Evolutionary conservation across 177 flowering plant genomes (phyloP).

Genomic region (Vitis hybrid): DNA sequence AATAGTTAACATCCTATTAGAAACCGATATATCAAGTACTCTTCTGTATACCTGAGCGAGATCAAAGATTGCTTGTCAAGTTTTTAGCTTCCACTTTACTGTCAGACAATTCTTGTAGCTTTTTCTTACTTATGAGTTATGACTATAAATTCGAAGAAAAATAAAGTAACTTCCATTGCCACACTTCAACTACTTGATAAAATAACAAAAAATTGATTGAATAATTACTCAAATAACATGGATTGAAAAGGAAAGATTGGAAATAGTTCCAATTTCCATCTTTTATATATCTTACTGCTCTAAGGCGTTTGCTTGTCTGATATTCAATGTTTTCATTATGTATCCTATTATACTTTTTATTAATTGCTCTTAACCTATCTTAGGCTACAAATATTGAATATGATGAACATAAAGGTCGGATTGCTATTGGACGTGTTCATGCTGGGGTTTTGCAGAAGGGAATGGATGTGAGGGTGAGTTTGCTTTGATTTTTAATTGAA

Average conservation of each 20-base stretch:
- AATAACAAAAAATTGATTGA: neutral
- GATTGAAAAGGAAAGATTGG: neutral
- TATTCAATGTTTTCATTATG: neutral
- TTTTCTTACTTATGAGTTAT: neutral
- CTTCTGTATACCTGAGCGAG: neutral
- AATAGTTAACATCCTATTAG: neutral
- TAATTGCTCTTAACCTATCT: conserved; percentile 4
- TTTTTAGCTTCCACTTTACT: neutral
- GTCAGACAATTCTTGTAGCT: neutral
- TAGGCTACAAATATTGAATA: conserved; percentile 88
- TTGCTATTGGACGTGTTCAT: conserved; percentile 97
- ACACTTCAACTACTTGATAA: neutral
- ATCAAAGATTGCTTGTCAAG: neutral
- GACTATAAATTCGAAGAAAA: neutral
- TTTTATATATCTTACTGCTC: neutral
- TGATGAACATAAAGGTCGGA: conserved; percentile 96
- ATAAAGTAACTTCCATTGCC: neutral
- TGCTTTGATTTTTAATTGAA: conserved; percentile 6
- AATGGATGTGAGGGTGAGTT: conserved; percentile 82
- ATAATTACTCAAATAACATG: neutral
- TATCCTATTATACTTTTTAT: neutral
- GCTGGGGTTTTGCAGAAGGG: conserved; percentile 82
- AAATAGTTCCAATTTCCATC: neutral
- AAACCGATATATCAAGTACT: neutral
- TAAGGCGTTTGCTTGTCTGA: neutral